Conservation (phyloP, 2,329 filamentous ascomycete species). For the Diaporthe humulicola region DNA sequence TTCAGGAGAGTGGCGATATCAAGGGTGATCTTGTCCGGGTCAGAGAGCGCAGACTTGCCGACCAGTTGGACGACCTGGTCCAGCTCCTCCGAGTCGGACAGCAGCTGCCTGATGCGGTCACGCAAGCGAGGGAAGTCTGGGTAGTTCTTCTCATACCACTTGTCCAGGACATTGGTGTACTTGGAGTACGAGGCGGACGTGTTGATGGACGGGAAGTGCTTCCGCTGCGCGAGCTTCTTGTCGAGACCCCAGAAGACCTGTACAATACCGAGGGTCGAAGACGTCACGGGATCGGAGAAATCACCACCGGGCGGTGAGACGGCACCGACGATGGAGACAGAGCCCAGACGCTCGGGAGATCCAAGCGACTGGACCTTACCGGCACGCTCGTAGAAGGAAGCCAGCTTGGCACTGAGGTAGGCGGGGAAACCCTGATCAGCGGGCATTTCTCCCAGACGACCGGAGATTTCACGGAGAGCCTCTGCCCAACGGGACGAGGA, state of each 20-base stretch:
- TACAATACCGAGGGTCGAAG: slow-evolving; percentile 93
- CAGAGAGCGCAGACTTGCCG: slow-evolving; percentile 95
- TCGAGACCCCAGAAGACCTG: slow-evolving; percentile 99
- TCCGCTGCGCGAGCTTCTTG: slow-evolving; percentile 99
- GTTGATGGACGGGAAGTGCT: slow-evolving; percentile 99
- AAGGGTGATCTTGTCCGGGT: slow-evolving; percentile 97
- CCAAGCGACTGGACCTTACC: slow-evolving; percentile 88
- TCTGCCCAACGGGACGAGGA: slow-evolving; percentile 98
- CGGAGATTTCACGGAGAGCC: slow-evolving; percentile 97
- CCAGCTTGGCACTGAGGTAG: slow-evolving; percentile 95
- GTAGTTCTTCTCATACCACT: slow-evolving; percentile 93
- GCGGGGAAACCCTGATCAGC: slow-evolving; percentile 99
- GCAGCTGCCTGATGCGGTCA: slow-evolving; percentile 92
- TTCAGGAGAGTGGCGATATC: slow-evolving; percentile 93
- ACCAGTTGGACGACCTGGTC: slow-evolving; percentile 99
- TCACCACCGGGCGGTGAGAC: slow-evolving; percentile 98
- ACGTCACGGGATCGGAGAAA: slow-evolving; percentile 98
- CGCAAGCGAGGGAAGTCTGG: slow-evolving; percentile 94
- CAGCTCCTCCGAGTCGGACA: slow-evolving; percentile 95
- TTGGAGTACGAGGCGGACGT: slow-evolving; percentile 96
- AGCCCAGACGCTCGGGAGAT: slow-evolving; percentile 88
- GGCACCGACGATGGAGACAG: slow-evolving; percentile 97
- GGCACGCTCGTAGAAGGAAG: slow-evolving; percentile 99
- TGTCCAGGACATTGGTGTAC: slow-evolving; percentile 90
- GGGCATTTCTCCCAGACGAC: slow-evolving; percentile 99